Evolutionary conservation across 192 early-diverging fungal species (phyloP).

Genomic region (Chytriomyces sp.): DNA sequence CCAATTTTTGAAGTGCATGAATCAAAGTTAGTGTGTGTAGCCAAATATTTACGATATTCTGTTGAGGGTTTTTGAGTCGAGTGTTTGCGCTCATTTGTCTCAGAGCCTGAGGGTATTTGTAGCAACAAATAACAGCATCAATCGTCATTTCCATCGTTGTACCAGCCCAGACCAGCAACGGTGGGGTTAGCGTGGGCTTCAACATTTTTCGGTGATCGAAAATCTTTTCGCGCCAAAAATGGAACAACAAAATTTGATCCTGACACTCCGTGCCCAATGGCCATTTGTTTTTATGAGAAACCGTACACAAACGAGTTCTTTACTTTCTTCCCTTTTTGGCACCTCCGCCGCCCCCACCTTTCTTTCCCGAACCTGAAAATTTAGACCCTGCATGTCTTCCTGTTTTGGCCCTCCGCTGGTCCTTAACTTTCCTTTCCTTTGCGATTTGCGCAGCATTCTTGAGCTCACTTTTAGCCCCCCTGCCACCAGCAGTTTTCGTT

Average conservation of each 20-base stretch:
- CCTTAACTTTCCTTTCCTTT: constrained; percentile 73
- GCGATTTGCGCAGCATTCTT: constrained; percentile 79
- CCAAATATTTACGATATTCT: neutral
- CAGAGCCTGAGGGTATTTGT: neutral
- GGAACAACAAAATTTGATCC: too few relatives aligned
- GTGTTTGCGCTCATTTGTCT: neutral
- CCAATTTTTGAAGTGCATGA: neutral
- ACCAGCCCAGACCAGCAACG: neutral
- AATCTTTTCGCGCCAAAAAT: too few relatives aligned
- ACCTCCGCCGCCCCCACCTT: neutral
- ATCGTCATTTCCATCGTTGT: neutral
- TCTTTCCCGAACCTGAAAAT: neutral
- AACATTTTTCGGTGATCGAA: too few relatives aligned
- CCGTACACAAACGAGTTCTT: neutral
- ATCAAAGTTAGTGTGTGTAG: neutral
- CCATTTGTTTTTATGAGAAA: too few relatives aligned
- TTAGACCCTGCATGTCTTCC: constrained; percentile 54
- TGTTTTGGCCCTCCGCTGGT: constrained; percentile 78
- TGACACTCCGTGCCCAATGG: too few relatives aligned
- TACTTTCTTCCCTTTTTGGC: neutral
- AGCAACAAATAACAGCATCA: neutral
- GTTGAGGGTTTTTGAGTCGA: neutral
- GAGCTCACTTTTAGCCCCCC: constrained; percentile 71
- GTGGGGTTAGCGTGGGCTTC: too few relatives aligned
- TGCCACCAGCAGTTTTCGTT: constrained; percentile 28